Conservation (phyloP, 306 rosid genomes). For the Castanea sativa region DNA sequence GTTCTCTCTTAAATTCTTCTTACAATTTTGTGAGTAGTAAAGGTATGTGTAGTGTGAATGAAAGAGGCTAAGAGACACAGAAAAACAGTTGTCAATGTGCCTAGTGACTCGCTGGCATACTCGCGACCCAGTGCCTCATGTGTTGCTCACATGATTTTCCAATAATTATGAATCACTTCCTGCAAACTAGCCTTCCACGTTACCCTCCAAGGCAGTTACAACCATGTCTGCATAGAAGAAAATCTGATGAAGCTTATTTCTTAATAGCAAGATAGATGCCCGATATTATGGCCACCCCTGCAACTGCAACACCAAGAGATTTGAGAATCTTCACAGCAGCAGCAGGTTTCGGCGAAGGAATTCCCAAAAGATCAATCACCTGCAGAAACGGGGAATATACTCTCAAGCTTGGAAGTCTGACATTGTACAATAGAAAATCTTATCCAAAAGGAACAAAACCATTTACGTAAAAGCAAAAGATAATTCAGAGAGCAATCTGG, state of each 20-base stretch:
- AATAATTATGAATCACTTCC: not conserved
- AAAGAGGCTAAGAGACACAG: too few relatives aligned
- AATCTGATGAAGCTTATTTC: slow-evolving; percentile 38
- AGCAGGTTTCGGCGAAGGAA: slow-evolving; percentile 46
- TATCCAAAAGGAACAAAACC: not conserved
- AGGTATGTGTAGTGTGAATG: too few relatives aligned
- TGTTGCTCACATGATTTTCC: not conserved
- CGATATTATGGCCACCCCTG: slow-evolving; percentile 68
- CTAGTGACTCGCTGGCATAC: too few relatives aligned
- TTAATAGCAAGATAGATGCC: slow-evolving; percentile 70
- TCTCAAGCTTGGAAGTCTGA: slow-evolving; percentile 11
- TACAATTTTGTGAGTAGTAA: too few relatives aligned
- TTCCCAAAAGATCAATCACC: slow-evolving; percentile 71
- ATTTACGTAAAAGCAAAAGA: not conserved
- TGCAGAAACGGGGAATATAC: slow-evolving; percentile 23
- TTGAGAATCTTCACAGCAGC: slow-evolving; percentile 46
- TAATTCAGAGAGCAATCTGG: not conserved
- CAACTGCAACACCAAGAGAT: slow-evolving; percentile 58
- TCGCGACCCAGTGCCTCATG: too few relatives aligned
- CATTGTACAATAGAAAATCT: not conserved
- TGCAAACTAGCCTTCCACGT: not conserved
- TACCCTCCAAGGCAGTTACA: not conserved
- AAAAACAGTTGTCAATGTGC: too few relatives aligned
- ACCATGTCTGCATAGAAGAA: not conserved
- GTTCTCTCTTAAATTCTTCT: too few relatives aligned